Base-by-base conservation (phyloP, 257 asterid species). In the Penstemon barbatus region DNA sequence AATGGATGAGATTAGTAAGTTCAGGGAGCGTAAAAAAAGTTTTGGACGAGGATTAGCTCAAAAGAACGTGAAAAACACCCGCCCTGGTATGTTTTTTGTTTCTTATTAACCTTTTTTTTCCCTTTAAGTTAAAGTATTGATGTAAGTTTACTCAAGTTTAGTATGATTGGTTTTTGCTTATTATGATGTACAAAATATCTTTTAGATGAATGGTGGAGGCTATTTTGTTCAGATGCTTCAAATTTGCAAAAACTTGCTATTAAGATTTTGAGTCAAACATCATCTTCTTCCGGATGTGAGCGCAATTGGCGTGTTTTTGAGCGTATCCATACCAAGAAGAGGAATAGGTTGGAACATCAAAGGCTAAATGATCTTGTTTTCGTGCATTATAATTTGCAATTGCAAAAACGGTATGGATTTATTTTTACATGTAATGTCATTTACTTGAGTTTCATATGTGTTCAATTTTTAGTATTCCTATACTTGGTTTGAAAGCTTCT, bases 251-350 rank as follows among this genome's bases (percentile, higher is more conserved):
- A 46, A 52, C 12, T 69, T 10, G 50, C 66, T 2, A 37, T 69
- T 1, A 69, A 4, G 38, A 45, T 69, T 5, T 7, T 69, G 8
- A 58, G 73, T 48, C 66, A 69, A 4, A 38, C 41, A 4, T 2
- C 60, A 5, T 7, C 63, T 18, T 67, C 72, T 15, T 67, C 37
- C 4, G 38, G 63, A 11, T 67, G 55, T 57, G 45, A 57, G 36
- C 49, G 18, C n/a, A 68, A 68, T 56, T 68, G 66, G 59, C 45
- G 50, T 57, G 66, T 58, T 4, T 48, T 58, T 18, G 61, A 69
- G 42, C 53, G 38, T 13, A 58, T 69, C 19, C 59, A 69, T 37
- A 37, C 63, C 10, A 58, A 58, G 45, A 58, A 41, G 45, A 36
- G 63, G 42, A 58, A 36, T 37, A 12, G 18, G 1, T 38, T 58